phyloP scores from a whole-genome alignment of 176 grass and related monocot genomes.

The Echinochloa phyllopogon region DNA sequence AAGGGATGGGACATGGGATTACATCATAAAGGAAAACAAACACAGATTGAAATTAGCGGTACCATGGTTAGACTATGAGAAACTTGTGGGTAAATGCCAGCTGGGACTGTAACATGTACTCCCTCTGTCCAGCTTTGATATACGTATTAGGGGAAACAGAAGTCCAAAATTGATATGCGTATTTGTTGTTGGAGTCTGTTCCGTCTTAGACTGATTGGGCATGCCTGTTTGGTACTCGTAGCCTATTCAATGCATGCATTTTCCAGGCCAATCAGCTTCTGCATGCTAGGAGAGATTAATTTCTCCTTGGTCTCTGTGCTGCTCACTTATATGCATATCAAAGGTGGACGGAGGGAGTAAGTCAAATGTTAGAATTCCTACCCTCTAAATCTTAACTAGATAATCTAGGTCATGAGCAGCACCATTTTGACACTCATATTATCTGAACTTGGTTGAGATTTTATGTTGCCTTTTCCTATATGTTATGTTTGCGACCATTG shows the following conservation, averaged over 20 bases:
- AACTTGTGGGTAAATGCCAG: background rate
- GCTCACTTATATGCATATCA: too few relatives aligned
- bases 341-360: too few relatives aligned
- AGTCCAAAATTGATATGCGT: too few relatives aligned
- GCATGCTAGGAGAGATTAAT: too few relatives aligned
- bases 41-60: background rate
- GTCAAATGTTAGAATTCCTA: slow-evolving; percentile 25
- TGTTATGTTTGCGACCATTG: background rate
- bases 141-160: too few relatives aligned
- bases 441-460: background rate
- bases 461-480: background rate
- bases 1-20: background rate
- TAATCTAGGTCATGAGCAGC: background rate
- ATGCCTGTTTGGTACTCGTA: too few relatives aligned
- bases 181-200: too few relatives aligned
- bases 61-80: background rate
- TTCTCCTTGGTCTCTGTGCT: too few relatives aligned
- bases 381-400: slow-evolving; percentile 19
- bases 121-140: too few relatives aligned
- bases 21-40: background rate
- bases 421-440: background rate
- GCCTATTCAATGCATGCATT: too few relatives aligned
- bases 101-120: background rate
- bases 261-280: too few relatives aligned
- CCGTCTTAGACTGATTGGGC: too few relatives aligned